A percentile compares a stretch with the other conserved stretches of the same genome.
phyloP scores from a whole-genome alignment of 225 moss, liverwort and hornwort species.

The Bryoerythrophyllum caledonicum region DNA sequence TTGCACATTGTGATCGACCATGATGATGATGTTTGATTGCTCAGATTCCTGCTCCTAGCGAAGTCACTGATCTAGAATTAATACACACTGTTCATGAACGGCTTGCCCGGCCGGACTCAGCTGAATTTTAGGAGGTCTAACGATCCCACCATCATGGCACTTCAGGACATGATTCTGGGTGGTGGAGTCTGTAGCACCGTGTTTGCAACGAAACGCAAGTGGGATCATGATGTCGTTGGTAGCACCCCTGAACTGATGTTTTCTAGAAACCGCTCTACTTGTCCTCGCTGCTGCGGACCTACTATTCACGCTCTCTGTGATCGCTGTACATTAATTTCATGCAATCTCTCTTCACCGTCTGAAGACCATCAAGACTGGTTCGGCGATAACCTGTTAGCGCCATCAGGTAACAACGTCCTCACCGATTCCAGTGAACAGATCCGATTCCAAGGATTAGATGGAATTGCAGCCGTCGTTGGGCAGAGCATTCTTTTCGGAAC shows the following conservation, averaged over 20 bases:
- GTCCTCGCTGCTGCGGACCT: constrained; percentile 14
- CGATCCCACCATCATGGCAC: constrained; percentile 14
- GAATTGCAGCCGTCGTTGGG: constrained; percentile 42
- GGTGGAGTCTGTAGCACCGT: constrained; percentile 1
- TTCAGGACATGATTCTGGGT: constrained; percentile 24
- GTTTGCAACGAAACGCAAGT: constrained; percentile 18
- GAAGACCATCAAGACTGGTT: background rate
- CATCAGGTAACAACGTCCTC: background rate
- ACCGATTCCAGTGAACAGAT: background rate
- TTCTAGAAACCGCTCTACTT: background rate
- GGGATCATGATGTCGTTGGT: constrained; percentile 12
- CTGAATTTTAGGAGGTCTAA: background rate
- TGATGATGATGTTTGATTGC: background rate
- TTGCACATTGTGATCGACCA: background rate
- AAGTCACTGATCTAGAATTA: background rate
- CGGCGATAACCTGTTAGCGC: too few relatives aligned
- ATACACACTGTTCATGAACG: too few relatives aligned
- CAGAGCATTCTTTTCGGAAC: constrained; percentile 25
- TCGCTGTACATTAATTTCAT: background rate
- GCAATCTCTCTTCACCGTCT: background rate
- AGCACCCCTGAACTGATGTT: background rate
- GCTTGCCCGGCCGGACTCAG: too few relatives aligned
- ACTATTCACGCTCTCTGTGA: constrained; percentile 18
- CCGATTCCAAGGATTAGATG: constrained; percentile 20
- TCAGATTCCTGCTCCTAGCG: background rate